phyloP scores from a whole-genome alignment of 2,329 filamentous ascomycete species.

The Colletotrichum sojae region DNA sequence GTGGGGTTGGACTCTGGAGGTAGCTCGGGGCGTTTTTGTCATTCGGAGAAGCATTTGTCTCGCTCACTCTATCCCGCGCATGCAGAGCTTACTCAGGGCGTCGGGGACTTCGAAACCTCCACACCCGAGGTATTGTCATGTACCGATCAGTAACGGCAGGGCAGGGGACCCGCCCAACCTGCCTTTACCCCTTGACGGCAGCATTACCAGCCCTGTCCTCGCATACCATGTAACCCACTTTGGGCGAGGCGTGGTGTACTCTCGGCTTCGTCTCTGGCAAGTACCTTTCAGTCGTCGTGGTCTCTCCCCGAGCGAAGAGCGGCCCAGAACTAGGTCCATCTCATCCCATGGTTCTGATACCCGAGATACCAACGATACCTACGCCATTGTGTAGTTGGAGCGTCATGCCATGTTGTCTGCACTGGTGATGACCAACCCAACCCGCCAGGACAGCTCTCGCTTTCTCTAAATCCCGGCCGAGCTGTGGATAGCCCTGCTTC shows the following conservation, averaged over 20 bases:
- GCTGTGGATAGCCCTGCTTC: conserved; percentile 23
- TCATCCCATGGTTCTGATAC: conserved; percentile 12
- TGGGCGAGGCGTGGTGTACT: conserved; percentile 8
- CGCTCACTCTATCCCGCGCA: conserved; percentile 16
- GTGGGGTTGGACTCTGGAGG: conserved; percentile 21
- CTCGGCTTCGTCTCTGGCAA: conserved; percentile 20
- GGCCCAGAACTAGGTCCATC: conserved; percentile 29
- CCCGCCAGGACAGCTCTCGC: conserved; percentile 20
- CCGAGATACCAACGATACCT: too few relatives aligned
- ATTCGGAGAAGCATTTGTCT: conserved; percentile 13
- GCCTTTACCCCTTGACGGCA: conserved; percentile 37
- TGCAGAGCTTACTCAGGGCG: conserved; percentile 40
- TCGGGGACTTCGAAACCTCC: conserved; percentile 38
- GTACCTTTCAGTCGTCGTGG: conserved; percentile 12
- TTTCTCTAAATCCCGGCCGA: conserved; percentile 25
- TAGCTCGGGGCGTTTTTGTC: conserved; percentile 18
- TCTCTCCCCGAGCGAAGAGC: conserved; percentile 22
- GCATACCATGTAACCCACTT: conserved; percentile 19
- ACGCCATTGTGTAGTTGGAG: conserved; percentile 6
- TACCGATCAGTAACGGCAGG: conserved; percentile 31
- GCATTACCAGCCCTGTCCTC: conserved; percentile 32
- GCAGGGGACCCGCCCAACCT: conserved; percentile 29
- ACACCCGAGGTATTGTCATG: conserved; percentile 36
- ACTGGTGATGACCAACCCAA: conserved; percentile 15
- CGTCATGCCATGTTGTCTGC: conserved; percentile 31